phyloP scores from a whole-genome alignment of 345 rosid genomes.

The Gossypium bickii region DNA sequence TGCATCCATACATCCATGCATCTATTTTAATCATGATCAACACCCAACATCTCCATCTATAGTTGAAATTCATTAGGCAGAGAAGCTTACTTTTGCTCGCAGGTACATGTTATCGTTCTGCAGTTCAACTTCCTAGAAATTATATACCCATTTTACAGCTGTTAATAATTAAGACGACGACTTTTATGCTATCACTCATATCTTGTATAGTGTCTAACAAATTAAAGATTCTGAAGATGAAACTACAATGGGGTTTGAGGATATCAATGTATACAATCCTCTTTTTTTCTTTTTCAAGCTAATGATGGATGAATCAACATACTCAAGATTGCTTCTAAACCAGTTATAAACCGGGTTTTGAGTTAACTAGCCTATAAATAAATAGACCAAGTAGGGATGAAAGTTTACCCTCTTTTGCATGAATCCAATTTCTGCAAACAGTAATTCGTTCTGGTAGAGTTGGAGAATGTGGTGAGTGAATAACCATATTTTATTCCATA shows the following conservation, averaged over 20 bases:
- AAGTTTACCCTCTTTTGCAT: slow-evolving; percentile 87
- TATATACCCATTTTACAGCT: background rate
- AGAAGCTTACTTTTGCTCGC: slow-evolving; percentile 53
- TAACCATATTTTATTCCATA: background rate
- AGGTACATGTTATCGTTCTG: slow-evolving; percentile 75
- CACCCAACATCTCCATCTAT: background rate
- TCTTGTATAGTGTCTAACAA: background rate
- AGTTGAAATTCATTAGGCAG: background rate
- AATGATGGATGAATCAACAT: too few relatives aligned
- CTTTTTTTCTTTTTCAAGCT: too few relatives aligned
- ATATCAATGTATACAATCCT: too few relatives aligned
- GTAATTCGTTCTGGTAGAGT: slow-evolving; percentile 60
- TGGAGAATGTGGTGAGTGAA: slow-evolving; percentile 19
- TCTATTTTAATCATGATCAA: background rate
- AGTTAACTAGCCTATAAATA: too few relatives aligned
- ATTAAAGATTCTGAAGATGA: background rate
- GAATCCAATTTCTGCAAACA: slow-evolving; percentile 81
- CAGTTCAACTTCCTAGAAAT: slow-evolving; percentile 71
- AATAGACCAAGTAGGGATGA: slow-evolving; percentile 1
- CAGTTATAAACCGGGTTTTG: too few relatives aligned
- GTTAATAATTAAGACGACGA: background rate
- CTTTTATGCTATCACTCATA: background rate
- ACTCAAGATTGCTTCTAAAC: too few relatives aligned
- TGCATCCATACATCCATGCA: slow-evolving; percentile 18
- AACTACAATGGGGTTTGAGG: background rate